These are phyloP conservation scores for Blastobotrys raffinosifermentans DNA, from an alignment of 1,139 yeast species.

Conservation along the genomic window DNA sequence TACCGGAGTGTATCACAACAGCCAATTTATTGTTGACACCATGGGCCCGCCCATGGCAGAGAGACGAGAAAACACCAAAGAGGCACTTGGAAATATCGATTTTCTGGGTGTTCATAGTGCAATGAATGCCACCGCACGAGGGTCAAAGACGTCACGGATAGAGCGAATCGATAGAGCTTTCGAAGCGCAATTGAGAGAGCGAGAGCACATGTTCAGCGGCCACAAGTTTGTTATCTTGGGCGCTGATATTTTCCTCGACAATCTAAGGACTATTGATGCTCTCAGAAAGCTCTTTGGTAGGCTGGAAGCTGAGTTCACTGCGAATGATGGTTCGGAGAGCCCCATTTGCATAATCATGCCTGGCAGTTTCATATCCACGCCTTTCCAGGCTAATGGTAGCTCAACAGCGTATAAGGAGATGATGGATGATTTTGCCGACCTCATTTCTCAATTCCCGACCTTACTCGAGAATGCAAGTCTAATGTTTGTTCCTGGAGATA, in stretches of 20 bases:
- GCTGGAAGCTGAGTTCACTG: conserved; percentile 41
- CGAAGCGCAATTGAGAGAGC: conserved; percentile 45
- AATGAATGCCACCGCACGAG: conserved; percentile 7
- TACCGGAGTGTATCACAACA: conserved; percentile 74
- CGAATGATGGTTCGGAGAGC: conserved; percentile 25
- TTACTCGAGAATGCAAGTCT: conserved; percentile 40
- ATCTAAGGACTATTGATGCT: conserved; percentile 51
- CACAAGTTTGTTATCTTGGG: conserved; percentile 70
- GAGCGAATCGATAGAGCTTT: conserved; percentile 56
- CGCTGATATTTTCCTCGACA: conserved; percentile 63
- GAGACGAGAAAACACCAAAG: conserved; percentile 56
- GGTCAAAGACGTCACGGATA: conserved; percentile 20
- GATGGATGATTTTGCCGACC: conserved; percentile 64
- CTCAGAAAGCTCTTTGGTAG: conserved; percentile 51
- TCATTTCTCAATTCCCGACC: conserved; percentile 45
- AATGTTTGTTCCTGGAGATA: conserved; percentile 76
- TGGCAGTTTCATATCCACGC: conserved; percentile 67
- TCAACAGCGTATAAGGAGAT: conserved; percentile 55
- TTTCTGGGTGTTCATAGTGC: conserved; percentile 62
- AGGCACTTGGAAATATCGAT: conserved; percentile 73
- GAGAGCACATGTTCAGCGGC: conserved; percentile 51
- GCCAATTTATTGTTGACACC: conserved; percentile 67
- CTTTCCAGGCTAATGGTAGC: conserved; percentile 48
- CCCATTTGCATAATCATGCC: conserved; percentile 58
- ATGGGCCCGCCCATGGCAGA: conserved; percentile 90